Evolutionary conservation across 2,329 filamentous ascomycete genomes (phyloP), one percentile per base, ranked within the genome.

Genomic region (Emergomyces pasteurianus): DNA sequence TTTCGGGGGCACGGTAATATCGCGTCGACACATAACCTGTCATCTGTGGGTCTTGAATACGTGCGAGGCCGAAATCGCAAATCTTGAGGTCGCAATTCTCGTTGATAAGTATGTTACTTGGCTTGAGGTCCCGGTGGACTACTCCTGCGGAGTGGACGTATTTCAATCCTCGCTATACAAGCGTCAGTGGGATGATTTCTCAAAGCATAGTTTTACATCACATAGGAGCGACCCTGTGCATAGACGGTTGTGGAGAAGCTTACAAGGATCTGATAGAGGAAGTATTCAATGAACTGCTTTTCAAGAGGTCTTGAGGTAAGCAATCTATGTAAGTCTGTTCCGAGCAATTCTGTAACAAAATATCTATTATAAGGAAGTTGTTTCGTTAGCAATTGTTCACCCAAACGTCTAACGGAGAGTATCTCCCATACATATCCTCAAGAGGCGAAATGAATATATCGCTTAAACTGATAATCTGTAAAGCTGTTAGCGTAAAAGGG

Each of bases 261-360:
- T 79, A 96, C 92, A 81, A 97, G 84, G 71, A 99, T 99, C 78
- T 99, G 94, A 77, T 99, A 99, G 63, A 99, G 84, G 75, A 99
- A 99, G 79, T 99, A 99, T 79, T 99, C 94, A 71, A 99, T 97
- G 77, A 99, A 99, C 77, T 99, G 94, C 80, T 96, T 97, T 82
- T 99, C 94, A 59, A 99, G 85, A 28, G 94, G 94, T 73, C 94
- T 83, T 55, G 94, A 97, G 58, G 92, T 97, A 68, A 99, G 84
- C 64, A 99, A 84, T 67, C 94, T 87, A 79, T 99, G 94, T 65
- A 99, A 82, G 76, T 99, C 94, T 71, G 94, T 99, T 62, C 94
- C 94, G 65, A 99, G 84, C 62, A 99, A 86, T 77, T 99, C 94
- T 70, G 94, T 99, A 71, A 99, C 94, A 73, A 96, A 96, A 80